These are phyloP conservation scores for slime mould (Dictyostelium discoideum) DNA, from an alignment of 78 protist genomes.

Conservation along the genomic window DNA sequence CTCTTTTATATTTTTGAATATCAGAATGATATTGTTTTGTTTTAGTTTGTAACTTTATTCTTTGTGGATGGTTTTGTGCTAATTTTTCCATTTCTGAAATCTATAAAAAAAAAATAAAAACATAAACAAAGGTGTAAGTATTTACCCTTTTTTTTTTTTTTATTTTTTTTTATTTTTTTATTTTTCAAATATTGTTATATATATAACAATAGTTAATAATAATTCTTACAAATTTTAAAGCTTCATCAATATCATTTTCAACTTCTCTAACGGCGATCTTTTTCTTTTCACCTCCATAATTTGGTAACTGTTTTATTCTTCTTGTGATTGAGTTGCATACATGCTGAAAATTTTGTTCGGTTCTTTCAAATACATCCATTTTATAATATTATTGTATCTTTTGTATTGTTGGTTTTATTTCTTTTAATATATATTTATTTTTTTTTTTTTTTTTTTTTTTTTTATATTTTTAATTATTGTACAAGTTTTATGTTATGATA, in stretches of 20 bases:
- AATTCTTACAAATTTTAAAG: conserved; percentile 23
- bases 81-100: conserved; percentile 50
- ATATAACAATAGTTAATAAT: not conserved
- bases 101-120: not conserved
- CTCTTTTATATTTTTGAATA: conserved; percentile 49
- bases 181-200: too few species aligned
- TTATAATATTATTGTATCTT: not conserved
- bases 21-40: conserved; percentile 67
- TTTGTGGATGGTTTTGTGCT: conserved; percentile 58
- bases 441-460: too few species aligned
- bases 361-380: conserved; percentile 67
- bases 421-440: too few species aligned
- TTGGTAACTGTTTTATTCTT: conserved; percentile 68
- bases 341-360: conserved; percentile 67
- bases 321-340: conserved; percentile 42
- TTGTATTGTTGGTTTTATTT: too few species aligned
- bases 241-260: conserved; percentile 64
- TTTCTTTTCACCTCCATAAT: conserved; percentile 55
- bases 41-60: conserved; percentile 35
- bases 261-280: conserved; percentile 66
- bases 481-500: not conserved
- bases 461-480: not conserved
- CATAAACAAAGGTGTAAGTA: not conserved
- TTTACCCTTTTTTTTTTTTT: not conserved
- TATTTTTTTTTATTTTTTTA: too few species aligned